Evolutionary conservation across 1,284 basidiomycete genomes (phyloP), one percentile per base, ranked within the genome.

Genomic region (Cutaneotrichosporon curvatum): DNA sequence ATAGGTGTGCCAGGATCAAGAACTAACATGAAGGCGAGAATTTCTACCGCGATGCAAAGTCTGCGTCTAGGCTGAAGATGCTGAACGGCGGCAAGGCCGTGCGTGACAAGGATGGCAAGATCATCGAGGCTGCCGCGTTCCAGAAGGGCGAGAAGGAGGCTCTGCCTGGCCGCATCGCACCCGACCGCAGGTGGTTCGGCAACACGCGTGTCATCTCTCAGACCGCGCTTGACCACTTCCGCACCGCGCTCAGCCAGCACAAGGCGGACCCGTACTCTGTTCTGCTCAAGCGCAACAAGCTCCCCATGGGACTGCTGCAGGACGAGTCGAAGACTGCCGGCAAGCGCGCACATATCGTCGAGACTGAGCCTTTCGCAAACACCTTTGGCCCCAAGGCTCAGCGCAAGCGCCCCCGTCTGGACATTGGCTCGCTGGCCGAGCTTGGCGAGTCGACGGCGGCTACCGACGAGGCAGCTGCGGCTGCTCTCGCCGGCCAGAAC

Each of bases 131-230:
- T 40, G 91, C 92, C 51, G 86, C 85, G 2, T 96, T 90, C 68
- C 91, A 95, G 74, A 90, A 86, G 68, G 83, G 83, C 19, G 88
- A 92, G 71, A 82, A 82, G 56, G 89, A 94, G 71, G 83, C 85
- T 4, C 82, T 81, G 47, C 85, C 87, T 0, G 91, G 91, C 16
- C 76, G 90, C 48, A 87, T 95, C 25, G 86, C 91, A 73, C 86
- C 91, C 53, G 92, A 96, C 76, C 77, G 88, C 50, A 74, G 90
- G 59, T 95, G 91, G 91, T 96, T 96, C 62, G 91, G 89, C 39
- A 98, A 98, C 74, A 98, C 95, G 11, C 79, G 95, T 64, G 94
- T 97, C 43, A 97, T 99, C 67, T 90, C 87, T n/a, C 91, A 96
- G 66, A 85, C 81, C 33, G 90, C 91, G 7, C 73, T 96, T 61